phyloP scores from a whole-genome alignment of 352 stramenopile species.

The Thalassiosira mediterranea region DNA sequence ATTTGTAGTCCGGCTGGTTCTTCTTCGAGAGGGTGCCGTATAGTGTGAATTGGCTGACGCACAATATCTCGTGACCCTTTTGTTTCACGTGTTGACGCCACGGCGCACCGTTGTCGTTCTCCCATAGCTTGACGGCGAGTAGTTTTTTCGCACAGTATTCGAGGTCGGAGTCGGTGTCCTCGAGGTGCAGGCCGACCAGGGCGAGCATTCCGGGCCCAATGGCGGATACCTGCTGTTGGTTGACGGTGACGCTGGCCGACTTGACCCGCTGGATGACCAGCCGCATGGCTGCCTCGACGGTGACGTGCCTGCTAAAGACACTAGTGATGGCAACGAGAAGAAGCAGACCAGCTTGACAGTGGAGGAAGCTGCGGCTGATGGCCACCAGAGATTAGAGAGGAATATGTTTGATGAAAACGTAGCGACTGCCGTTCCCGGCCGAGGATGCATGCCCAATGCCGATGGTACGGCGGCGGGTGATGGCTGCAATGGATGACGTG shows the following conservation, averaged over 20 bases:
- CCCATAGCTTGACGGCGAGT: slow-evolving; percentile 76
- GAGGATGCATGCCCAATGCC: no score
- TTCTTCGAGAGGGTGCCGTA: slow-evolving; percentile 83
- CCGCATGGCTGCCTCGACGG: slow-evolving; percentile 60
- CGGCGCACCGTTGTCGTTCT: slow-evolving; percentile 64
- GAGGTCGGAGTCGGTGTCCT: slow-evolving; percentile 76
- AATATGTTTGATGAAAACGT: background rate
- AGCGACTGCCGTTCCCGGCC: no score
- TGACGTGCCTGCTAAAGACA: background rate
- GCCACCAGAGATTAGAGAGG: background rate
- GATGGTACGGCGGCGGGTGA: no score
- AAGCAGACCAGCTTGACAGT: background rate
- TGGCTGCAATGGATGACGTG: no score
- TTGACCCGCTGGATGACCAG: slow-evolving; percentile 82
- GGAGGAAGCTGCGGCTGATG: background rate
- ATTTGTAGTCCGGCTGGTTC: slow-evolving; percentile 84
- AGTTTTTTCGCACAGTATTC: slow-evolving; percentile 77
- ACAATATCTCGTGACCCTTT: slow-evolving; percentile 71
- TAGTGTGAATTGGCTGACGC: slow-evolving; percentile 84
- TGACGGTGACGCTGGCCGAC: slow-evolving; percentile 80
- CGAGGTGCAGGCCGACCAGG: slow-evolving; percentile 75
- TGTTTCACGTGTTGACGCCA: slow-evolving; percentile 81
- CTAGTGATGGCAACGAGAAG: slow-evolving; percentile 3
- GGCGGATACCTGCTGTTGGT: slow-evolving; percentile 65
- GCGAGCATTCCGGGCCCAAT: slow-evolving; percentile 78